These are phyloP conservation scores for Oryza nivara DNA, from an alignment of 176 grass and related monocot species.

Conservation along the genomic window DNA sequence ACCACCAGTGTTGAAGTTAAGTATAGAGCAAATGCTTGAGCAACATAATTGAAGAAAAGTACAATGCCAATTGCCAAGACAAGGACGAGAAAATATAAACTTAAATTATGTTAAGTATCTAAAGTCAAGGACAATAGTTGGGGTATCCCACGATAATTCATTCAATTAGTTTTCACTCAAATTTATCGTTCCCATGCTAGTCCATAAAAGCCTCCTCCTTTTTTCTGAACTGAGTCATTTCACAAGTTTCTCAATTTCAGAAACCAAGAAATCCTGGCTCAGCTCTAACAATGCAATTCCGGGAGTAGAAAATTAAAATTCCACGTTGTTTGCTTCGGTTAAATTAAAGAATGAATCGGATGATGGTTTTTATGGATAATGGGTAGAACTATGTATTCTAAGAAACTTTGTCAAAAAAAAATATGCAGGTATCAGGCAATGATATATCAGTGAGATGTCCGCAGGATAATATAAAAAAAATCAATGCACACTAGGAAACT, in stretches of 20 bases:
- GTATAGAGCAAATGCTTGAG: constrained; percentile 30
- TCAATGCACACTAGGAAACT: not conserved
- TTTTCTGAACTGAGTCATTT: no score
- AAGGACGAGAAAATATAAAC: constrained; percentile 6
- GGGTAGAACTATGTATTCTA: not conserved
- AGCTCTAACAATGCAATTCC: no score
- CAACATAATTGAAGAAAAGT: constrained; percentile 8
- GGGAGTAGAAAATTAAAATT: not conserved
- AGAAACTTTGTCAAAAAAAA: not conserved
- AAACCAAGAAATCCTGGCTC: no score
- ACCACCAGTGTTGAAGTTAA: constrained; percentile 35
- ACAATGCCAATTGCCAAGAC: constrained; percentile 2
- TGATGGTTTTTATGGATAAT: not conserved
- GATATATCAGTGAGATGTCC: constrained; percentile 10
- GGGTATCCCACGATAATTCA: not conserved
- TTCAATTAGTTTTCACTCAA: constrained; percentile 14
- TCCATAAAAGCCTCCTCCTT: not conserved
- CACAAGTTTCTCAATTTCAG: no score
- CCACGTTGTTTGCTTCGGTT: not conserved
- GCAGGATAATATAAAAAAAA: not conserved
- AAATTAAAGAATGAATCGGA: not conserved
- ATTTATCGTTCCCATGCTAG: not conserved
- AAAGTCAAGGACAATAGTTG: constrained; percentile 1
- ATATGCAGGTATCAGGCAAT: not conserved
- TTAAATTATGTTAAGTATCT: not conserved